Evolutionary conservation across 805 yeast genomes (phyloP), one percentile per base, ranked within the genome.

Genomic region (Candida lessepsii): DNA sequence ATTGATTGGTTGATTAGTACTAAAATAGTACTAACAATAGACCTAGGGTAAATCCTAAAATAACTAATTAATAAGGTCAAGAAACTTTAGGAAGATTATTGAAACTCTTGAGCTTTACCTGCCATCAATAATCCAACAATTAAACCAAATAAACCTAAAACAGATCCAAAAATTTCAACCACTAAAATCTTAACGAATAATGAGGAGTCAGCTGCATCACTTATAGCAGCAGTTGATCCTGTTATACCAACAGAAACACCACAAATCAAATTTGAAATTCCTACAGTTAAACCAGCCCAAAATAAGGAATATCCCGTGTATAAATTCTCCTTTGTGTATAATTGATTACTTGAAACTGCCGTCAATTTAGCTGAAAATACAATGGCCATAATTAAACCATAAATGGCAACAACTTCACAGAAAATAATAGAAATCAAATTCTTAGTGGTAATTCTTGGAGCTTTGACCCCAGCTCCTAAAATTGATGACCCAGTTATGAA

Each of bases 341-440:
- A 65, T 3, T 78, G 68, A n/a, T 75, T 67, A 3, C 78, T 62
- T 6, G 83, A 81, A 27, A 85, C 89, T 20, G 80, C 73, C 23
- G 80, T 70, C 53, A 93, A 73, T 61, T 93, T 93, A 20, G 98
- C 80, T 14, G 96, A 86, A 56, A 93, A 93, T 29, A 93, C 98
- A 75, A 93, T 93, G 26, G 97, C 90, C 86, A 91, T 91, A 60
- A 93, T 93, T 50, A 93, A 78, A 3, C 99, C 99, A 61, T 93
- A 93, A 61, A 93, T 93, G 50, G 99, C 99, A 41, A 93, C 99
- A 53, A 93, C 99, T 70, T 93, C 99, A 75, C 99, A 93, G 74
- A 93, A 93, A 69, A 93, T 95, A 63, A 93, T 93, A 29, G 95
- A 86, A 49, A 93, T 95, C 61, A 93, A 78, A 63, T 93, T 93